Evolutionary conservation across 108 stramenopile genomes (phyloP), one percentile per base, ranked within the genome.

Genomic region (Aurantiochytrium sp.): DNA sequence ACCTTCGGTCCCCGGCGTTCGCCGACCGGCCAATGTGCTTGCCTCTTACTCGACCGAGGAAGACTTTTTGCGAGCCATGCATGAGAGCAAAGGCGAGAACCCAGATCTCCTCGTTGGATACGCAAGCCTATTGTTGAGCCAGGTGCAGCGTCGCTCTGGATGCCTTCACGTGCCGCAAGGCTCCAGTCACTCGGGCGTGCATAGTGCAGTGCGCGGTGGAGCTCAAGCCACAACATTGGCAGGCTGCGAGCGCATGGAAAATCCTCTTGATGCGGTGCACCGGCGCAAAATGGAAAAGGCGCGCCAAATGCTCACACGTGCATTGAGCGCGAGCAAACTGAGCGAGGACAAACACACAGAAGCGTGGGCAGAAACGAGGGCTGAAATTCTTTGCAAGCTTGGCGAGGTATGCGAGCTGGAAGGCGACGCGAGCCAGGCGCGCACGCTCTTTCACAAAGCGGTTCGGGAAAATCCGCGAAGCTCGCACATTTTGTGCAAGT

Each of bases 401-500:
- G 76, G 49, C 0, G 76, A 83, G 28, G 28, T 53, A 14, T 83
- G 18, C 51, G 76, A 83, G 45, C 45, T 83, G 45, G 49, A 53
- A 12, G 51, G 76, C n/a, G 51, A 83, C 51, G 49, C 51, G 19
- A 45, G 10, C 10, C 76, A 83, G 23, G 76, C 76, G 6, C 45
- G 76, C n/a, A 53, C 76, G 45, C 25, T 83, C 23, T 83, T 83
- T 23, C 76, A 83, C 76, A 83, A 83, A 35, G 76, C 76, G 8
- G 51, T 83, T 8, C 49, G 28, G 49, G 76, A 83, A 45, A 23
- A 53, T 23, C 76, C 76, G 25, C 45, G 49, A 12, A 83, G 76
- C 51, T 53, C 76, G 28, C 76, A 55, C 76, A 47, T 83, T 28
- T 45, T 83, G 14, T 53, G 49, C 51, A 83, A 47, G 51, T 83